Base-by-base conservation (phyloP, 2,329 filamentous ascomycete species). In the Cladosporium halotolerans region DNA sequence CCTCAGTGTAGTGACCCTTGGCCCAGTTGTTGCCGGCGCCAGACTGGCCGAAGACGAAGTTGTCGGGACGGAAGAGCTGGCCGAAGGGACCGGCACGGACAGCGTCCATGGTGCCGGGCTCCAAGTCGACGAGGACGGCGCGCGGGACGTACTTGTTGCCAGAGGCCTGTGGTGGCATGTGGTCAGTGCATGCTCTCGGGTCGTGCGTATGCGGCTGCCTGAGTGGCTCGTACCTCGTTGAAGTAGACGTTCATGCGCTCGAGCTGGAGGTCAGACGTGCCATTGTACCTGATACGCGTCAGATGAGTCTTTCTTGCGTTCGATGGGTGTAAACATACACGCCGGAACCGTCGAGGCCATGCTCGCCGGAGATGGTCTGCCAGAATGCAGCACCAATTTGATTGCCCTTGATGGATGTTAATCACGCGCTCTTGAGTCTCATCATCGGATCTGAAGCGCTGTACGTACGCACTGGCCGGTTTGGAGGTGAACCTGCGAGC, bases 1-100 rank as follows among this genome's bases (percentile, higher is more conserved):
- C 93, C 81, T 99, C 93, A 63, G 93, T 99, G 84, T 99, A 99
- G 76, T 99, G 93, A 79, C 93, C 93, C 86, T 97, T 99, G 77
- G 93, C 93, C 93, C 93, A 99, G 86, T 97, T 97, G 89, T 99
- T 99, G 79, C 93, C 93, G 75, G 93, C 93, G 83, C 93, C 92
- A 68, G 93, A 97, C 81, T 97, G 93, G 68, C 93, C 93, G 76
- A 97, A 97, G 72, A 97, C 90, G 79, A 97, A 97, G 87, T 97
- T 99, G 81, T 99, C 93, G 73, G 93, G 93, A 63, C 93, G 91
- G 90, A 99, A 97, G 66, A 99, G 90, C 81, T 96, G 88, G 67
- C 93, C 93, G 74, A 97, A 97, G 64, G 93, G 93, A 76, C 93
- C 92, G 67, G 92, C 89, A 74, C 92, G 92, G 79, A 99, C 92